Percentiles rank a stretch among this genome's conserved stretches.
phyloP scores from a whole-genome alignment of 768 basidiomycete species.

The Tubosaeta brunneosetosa region DNA sequence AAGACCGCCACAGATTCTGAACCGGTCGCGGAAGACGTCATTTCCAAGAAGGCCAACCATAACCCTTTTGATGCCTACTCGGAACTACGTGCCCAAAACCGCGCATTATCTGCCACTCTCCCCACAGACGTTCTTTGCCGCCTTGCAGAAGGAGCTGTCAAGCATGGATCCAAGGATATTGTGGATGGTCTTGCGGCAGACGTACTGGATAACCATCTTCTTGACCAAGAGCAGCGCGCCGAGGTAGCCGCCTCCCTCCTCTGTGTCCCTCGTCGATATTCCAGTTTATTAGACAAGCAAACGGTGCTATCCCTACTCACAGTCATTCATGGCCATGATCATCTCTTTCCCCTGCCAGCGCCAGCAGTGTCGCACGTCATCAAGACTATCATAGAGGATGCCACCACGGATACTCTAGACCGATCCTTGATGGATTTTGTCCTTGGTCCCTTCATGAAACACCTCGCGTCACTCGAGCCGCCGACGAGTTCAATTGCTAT shows the following conservation, averaged over 20 bases:
- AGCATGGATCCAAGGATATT: slow-evolving; percentile 28
- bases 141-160: slow-evolving; percentile 29
- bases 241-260: slow-evolving; percentile 26
- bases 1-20: slow-evolving; percentile 10
- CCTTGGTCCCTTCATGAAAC: slow-evolving; percentile 29
- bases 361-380: slow-evolving; percentile 17
- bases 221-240: slow-evolving; percentile 16
- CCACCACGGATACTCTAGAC: slow-evolving; percentile 14
- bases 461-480: slow-evolving; percentile 19
- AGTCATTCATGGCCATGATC: slow-evolving; percentile 15
- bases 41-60: slow-evolving; percentile 14
- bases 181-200: slow-evolving; percentile 39
- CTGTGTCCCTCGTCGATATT: slow-evolving; percentile 16
- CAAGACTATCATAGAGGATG: slow-evolving; percentile 19
- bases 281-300: slow-evolving; percentile 19
- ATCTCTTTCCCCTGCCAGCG: slow-evolving; percentile 7
- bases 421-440: slow-evolving; percentile 23
- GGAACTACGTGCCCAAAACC: slow-evolving; percentile 25
- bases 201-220: slow-evolving; percentile 32
- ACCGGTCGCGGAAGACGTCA: slow-evolving; percentile 7
- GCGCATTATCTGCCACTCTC: slow-evolving; percentile 16
- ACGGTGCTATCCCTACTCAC: slow-evolving; percentile 21
- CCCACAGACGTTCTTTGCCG: slow-evolving; percentile 26
- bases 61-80: slow-evolving; percentile 27
- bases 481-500: slow-evolving; percentile 30